Base-by-base conservation (phyloP, 805 yeast genomes). In the Wickerhamiella australiensis region DNA sequence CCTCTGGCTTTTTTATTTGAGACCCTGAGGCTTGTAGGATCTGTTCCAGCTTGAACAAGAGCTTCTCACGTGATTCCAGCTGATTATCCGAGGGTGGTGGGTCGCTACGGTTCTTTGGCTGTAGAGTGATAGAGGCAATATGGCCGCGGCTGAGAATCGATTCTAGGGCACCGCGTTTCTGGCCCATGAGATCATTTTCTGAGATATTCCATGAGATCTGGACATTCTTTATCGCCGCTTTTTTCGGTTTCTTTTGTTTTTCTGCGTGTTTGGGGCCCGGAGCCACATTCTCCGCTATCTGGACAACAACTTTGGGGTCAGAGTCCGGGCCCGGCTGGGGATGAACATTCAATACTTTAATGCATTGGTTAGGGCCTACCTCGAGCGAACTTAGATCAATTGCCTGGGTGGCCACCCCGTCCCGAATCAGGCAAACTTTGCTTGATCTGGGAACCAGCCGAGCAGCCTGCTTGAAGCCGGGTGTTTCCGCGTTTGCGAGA, bases 171-270 rank as follows among this genome's bases (percentile, higher is more conserved):
- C 50, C 54, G 21, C 55, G 48, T 43, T 65, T 65, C 50, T 63
- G 67, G 7, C 61, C 57, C 15, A 55, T 54, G 1, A 65, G 54
- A 49, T 65, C 68, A 41, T 59, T 52, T 13, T 50, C 51, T 7
- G 64, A 61, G 26, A 65, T 63, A 8, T 54, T 54, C 68, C 68
- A 65, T 3, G 65, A 59, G 1, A 64, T 47, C 2, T 57, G 55
- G 1, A 63, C 54, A 20, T 63, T 64, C 42, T 59, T 59, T 17
- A 52, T 52, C 35, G 54, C 49, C 1, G 54, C 40, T 8, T 21
- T 47, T 22, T 53, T 36, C 5, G 52, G 42, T 46, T 49, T 50
- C 37, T 51, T 40, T 25, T 45, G 42, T 27, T 29, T 36, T 8
- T 23, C 20, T 8, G 22, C n/a, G 25, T 4, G 46, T 26, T 21